Evolutionary conservation across 202 grass and related monocot genomes (phyloP), one percentile per base, ranked within the genome.

Genomic region (Bolboschoenoplectus hybrid): DNA sequence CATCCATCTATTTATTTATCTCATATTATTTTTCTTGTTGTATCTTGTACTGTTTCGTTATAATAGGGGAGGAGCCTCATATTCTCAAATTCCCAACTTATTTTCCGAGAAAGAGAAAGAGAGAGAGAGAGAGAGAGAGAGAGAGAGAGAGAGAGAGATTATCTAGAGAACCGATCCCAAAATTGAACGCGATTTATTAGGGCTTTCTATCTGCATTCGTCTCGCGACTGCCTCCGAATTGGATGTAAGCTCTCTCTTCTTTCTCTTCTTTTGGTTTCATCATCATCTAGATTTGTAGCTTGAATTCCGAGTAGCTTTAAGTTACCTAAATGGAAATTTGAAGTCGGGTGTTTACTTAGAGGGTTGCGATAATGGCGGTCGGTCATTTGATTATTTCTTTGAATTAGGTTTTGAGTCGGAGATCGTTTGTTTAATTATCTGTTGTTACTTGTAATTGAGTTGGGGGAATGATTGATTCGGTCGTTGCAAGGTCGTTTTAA

Each of bases 361-460:
- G 10, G n/a, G 5, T 75, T 52, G 69, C n/a, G 69, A 49, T 49
- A 73, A 70, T 45, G 39, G 40, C 47, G 68, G 16, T 73, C n/a
- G 7, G 44, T 49, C 49, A 26, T 73, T 73, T 73, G 7, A 73
- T 49, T 74, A 0, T 52, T 32, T 74, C 1, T 74, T 1, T n/a
- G 45, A 74, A 34, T n/a, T 3, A 4, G 17, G 2, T 52, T 34
- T 51, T 75, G 45, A 51, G 14, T 75, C 19, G 17, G 51, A 58
- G 14, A 6, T 79, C 14, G 13, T 55, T 72, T 74, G 6, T 78
- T 56, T 38, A 38, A 78, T 56, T 78, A 78, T 79, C 26, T 78
- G 32, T 58, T 78, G 34, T 79, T 58, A 35, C 75, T 79, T 79
- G 75, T 55, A 79, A 79, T 79, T 79, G 75, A 79, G 35, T 79